Evolutionary conservation across 192 early-diverging fungal genomes (phyloP).

Genomic region (Piromyces sp.): DNA sequence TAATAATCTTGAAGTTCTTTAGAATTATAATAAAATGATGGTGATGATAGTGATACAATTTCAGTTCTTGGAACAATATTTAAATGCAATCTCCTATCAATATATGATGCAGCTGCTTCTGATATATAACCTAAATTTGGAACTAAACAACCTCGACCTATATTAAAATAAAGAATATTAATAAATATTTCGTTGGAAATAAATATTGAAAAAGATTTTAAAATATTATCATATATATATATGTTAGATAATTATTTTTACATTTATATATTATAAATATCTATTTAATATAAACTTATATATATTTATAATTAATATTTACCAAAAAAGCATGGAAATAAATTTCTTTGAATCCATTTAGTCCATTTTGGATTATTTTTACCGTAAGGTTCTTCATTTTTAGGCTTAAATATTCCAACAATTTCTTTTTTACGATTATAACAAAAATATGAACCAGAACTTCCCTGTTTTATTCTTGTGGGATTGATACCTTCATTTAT

Average conservation of each 20-base stretch:
- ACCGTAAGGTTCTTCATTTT: conserved; percentile 46
- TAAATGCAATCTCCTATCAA: conserved; percentile 57
- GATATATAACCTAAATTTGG: conserved; percentile 79
- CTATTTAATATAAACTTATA: no score
- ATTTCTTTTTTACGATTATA: conserved; percentile 49
- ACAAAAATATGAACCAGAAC: conserved; percentile 84
- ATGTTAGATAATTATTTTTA: no score
- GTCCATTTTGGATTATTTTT: conserved; percentile 65
- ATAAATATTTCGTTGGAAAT: no score
- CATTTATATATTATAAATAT: no score
- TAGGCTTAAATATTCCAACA: conserved; percentile 79
- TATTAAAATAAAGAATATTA: no score
- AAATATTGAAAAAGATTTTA: no score
- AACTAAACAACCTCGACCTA: conserved; percentile 28
- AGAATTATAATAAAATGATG: conserved; percentile 61
- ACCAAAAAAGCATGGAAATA: conserved; percentile 81
- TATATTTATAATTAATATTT: conserved; percentile 26
- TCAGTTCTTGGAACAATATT: conserved; percentile 71
- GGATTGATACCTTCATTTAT: not conserved
- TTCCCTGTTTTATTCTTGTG: conserved; percentile 47
- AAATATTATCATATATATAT: no score
- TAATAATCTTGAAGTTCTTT: conserved; percentile 24
- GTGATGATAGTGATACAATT: conserved; percentile 47
- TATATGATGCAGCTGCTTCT: conserved; percentile 66
- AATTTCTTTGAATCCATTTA: conserved; percentile 76